Evolutionary conservation across 1,284 basidiomycete genomes (phyloP), one percentile per base, ranked within the genome.

Genomic region (Sanghuangporus weigelae): DNA sequence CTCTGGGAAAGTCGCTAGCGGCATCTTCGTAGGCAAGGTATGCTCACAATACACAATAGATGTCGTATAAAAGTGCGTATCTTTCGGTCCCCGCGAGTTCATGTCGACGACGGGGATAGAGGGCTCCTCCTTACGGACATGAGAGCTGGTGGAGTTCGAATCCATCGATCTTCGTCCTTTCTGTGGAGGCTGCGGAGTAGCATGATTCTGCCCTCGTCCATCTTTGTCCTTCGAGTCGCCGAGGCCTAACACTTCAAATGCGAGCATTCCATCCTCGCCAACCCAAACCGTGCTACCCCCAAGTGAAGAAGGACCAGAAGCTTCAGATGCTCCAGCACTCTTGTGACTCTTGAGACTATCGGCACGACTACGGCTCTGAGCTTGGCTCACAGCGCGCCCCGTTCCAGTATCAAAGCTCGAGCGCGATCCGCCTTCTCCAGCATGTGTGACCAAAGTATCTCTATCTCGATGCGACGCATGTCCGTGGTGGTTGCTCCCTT

Each of bases 51-150:
- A 97, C 35, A 81, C 83, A 62, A 96, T 90, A 10, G 83, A 82
- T 0, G 95, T 93, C 71, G 95, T 89, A 75, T 86, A 97, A 71
- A 92, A 96, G 74, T 97, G 95, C 51, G 95, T 98, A 80, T 98
- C 96, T 69, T 91, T 90, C 26, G 85, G 81, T 65, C 81, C 76
- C 62, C 82, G 78, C 48, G 75, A 67, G 62, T 79, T 75, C 31
- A 75, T 71, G 63, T 83, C 82, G 63, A 73, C 38, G 53, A 78
- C 75, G 55, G 78, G 77, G 63, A 76, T 75, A 16, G 73, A 63
- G 23, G 55, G 19, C 21, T 60, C 53, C 19, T 66, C 65, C 39
- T 57, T 63, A 44, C 70, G 73, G 63, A 67, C 71, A 65, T 82
- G 79, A 1, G 86, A 88, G 2, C 89, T 90, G 1, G 81, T 80